Conservation (phyloP, 2,329 filamentous ascomycete genomes). For the Microdochium paspali region DNA sequence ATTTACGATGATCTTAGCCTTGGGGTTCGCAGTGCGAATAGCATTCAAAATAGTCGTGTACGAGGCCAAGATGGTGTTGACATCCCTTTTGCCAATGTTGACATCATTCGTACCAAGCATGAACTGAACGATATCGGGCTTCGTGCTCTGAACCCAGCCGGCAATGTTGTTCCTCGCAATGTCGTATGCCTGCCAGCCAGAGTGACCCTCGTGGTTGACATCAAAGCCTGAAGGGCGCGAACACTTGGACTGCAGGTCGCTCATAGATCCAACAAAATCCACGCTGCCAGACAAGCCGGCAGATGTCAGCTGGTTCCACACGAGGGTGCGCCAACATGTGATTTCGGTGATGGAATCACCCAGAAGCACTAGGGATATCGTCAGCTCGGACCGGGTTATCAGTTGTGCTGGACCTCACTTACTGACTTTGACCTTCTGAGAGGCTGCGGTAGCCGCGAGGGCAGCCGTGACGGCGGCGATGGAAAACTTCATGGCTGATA, state of each 20-base stretch:
- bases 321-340: constrained; percentile 31
- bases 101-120: constrained; percentile 38
- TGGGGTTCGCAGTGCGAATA: constrained; percentile 25
- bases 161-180: constrained; percentile 30
- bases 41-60: constrained; percentile 28
- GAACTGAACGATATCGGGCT: constrained; percentile 32
- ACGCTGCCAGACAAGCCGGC: constrained; percentile 23
- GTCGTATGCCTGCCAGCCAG: constrained; percentile 30
- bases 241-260: constrained; percentile 26
- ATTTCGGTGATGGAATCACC: constrained; percentile 36
- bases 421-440: constrained; percentile 1
- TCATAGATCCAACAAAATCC: constrained; percentile 31
- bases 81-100: constrained; percentile 12
- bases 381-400: background rate
- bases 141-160: constrained; percentile 25
- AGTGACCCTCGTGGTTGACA: constrained; percentile 32
- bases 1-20: constrained; percentile 29
- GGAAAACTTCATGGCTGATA: background rate
- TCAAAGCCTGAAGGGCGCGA: constrained; percentile 21
- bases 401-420: background rate
- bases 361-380: constrained; percentile 20
- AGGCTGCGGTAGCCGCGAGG: background rate
- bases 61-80: constrained; percentile 24
- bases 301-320: constrained; percentile 28
- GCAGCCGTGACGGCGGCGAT: background rate